Base-by-base conservation (phyloP, 1,139 yeast species). In the Nakaseomyces nivariensis region DNA sequence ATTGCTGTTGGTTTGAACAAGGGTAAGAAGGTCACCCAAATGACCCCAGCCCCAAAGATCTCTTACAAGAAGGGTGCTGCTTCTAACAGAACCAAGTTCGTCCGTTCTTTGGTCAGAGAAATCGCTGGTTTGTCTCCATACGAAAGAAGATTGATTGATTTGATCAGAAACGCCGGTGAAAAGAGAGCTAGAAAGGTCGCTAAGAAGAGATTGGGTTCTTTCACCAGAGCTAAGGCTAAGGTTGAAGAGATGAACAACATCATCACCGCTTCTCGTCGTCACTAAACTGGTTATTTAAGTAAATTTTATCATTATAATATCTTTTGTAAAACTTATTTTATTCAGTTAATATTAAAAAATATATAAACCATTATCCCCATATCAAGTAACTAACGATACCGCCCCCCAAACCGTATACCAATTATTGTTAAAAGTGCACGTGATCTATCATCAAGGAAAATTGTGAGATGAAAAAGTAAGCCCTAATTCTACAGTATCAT, bases 181-280 rank as follows among this genome's bases (percentile, higher is more conserved):
- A 94, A 94, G 95, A 94, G 98, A 82, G 98, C 99, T 68, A 88
- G 94, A 87, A 94, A 94, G 89, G 90, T 94, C 73, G 97, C 97
- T 67, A 94, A 94, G 94, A 92, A 88, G 96, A 92, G 96, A 92
- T 88, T 94, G 74, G 99, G 99, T 78, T 89, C 98, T 70, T 95
- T 90, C 85, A 85, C 84, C 81, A 94, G 99, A 85, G 97, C 98
- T 71, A 87, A 88, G 85, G 94, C 87, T 74, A 94, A 94, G 89
- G 95, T 92, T 75, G 98, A 94, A 80, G 96, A 90, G 78, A 86
- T 94, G 92, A 87, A 81, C 83, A 76, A 79, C 74, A 81, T 92
- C 80, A 92, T 94, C 76, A 89, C 96, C 75, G 96, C 92, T 79
- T 82, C 97, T 72, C 89, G 97, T 84, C 89, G 90, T 71, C 81